Percentiles rank a stretch among this genome's conserved stretches.
Conservation (phyloP, 305 asterid species). For the Lippia alba region DNA sequence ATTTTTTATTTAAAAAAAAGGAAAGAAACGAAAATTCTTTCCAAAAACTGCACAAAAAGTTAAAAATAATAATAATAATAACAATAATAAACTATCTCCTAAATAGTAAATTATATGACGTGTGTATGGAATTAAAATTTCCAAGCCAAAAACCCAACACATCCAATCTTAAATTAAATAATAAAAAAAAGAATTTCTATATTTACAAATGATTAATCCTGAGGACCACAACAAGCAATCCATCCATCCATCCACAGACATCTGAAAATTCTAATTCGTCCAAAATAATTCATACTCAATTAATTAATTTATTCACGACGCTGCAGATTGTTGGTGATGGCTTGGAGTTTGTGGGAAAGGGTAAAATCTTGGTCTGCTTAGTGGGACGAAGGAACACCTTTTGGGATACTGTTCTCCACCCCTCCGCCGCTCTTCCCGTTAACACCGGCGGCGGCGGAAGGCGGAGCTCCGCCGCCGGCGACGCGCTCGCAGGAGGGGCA, state of each 20-base stretch:
- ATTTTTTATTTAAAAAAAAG: too few species aligned
- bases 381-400: constrained; percentile 43
- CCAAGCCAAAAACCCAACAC: constrained; percentile 21
- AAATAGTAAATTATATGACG: neutral
- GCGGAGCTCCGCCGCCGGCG: constrained; percentile 31
- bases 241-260: too few species aligned
- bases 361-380: constrained; percentile 49
- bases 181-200: constrained; percentile 18
- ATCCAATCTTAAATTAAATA: constrained; percentile 3
- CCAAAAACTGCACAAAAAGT: neutral
- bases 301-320: constrained; percentile 46
- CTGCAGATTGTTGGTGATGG: constrained; percentile 53
- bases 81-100: too few species aligned
- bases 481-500: constrained; percentile 82
- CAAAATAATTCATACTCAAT: neutral
- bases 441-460: constrained; percentile 2
- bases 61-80: too few species aligned
- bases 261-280: neutral
- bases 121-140: neutral
- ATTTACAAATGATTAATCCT: constrained; percentile 29
- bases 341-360: constrained; percentile 46
- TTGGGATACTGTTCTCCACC: constrained; percentile 33
- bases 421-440: constrained; percentile 26
- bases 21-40: too few species aligned
- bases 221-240: constrained; percentile 24